Evolutionary conservation across 768 basidiomycete species (phyloP).

Genomic region (Austroboletus eburneus): DNA sequence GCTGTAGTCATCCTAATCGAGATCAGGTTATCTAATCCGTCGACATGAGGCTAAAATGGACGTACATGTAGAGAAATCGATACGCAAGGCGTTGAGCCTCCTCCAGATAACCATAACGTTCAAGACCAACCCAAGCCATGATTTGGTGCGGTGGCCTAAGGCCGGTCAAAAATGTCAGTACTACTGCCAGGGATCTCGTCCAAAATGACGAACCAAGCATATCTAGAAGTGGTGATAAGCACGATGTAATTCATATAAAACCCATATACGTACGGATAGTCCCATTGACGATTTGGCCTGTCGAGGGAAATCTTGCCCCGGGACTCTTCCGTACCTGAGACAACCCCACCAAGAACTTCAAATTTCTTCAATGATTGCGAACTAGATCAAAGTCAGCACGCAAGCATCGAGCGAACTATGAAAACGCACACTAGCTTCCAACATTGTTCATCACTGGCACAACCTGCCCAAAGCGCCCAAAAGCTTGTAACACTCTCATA

Average conservation of each 20-base stretch:
- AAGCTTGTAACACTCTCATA: conserved; percentile 97
- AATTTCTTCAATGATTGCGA: conserved; percentile 89
- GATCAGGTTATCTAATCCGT: conserved; percentile 2
- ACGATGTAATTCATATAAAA: neutral
- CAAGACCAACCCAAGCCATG: conserved; percentile 96
- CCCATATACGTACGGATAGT: conserved; percentile 71
- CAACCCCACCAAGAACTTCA: conserved; percentile 91
- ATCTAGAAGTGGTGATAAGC: conserved; percentile 37
- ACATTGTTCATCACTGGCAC: conserved; percentile 93
- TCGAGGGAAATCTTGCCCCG: conserved; percentile 94
- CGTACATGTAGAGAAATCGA: conserved; percentile 99
- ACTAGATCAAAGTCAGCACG: conserved; percentile 38
- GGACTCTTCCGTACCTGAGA: conserved; percentile 95
- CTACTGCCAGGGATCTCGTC: neutral
- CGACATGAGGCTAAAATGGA: conserved; percentile 35
- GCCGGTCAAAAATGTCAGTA: conserved; percentile 8
- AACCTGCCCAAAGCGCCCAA: conserved; percentile 97
- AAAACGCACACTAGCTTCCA: conserved; percentile 83
- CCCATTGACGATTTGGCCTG: conserved; percentile 98
- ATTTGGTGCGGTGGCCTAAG: conserved; percentile 94
- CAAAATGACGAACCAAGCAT: conserved; percentile 53
- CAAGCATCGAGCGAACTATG: conserved; percentile 1
- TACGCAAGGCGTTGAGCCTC: conserved; percentile 93
- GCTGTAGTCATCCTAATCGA: conserved; percentile 80
- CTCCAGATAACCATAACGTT: conserved; percentile 92